These are phyloP conservation scores for Ephemerocybe angulata DNA, from an alignment of 768 basidiomycete species.

Conservation along the genomic window DNA sequence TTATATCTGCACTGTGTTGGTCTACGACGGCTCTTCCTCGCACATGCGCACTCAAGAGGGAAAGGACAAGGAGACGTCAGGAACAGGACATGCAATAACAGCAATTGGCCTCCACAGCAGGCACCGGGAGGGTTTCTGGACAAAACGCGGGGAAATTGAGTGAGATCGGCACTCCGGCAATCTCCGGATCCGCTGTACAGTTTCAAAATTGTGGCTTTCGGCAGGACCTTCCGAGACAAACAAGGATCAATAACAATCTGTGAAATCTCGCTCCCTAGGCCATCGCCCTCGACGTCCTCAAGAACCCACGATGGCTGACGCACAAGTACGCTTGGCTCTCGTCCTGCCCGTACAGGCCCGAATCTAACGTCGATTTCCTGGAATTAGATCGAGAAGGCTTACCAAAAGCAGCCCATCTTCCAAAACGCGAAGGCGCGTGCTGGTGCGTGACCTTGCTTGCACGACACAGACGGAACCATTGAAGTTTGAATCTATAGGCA, in stretches of 20 bases:
- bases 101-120: no score
- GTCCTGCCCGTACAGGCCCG: not conserved
- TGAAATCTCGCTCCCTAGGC: conserved; percentile 25
- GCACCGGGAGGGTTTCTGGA: no score
- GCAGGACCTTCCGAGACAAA: conserved; percentile 27
- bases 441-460: conserved; percentile 45
- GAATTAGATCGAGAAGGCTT: conserved; percentile 89
- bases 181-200: conserved; percentile 43
- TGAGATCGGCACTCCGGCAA: conserved; percentile 27
- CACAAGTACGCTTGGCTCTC: conserved; percentile 40
- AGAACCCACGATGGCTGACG: conserved; percentile 56
- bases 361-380: conserved; percentile 9
- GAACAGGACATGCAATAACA: no score
- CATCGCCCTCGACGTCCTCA: conserved; percentile 37
- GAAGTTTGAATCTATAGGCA: conserved; percentile 48
- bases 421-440: conserved; percentile 93
- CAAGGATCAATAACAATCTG: conserved; percentile 36
- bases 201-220: conserved; percentile 33
- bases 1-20: no score
- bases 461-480: conserved; percentile 12
- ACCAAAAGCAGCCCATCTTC: conserved; percentile 97
- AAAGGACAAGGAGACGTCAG: no score
- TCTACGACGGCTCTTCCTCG: no score
- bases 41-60: no score
- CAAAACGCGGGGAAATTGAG: not conserved